These are phyloP conservation scores for Aspergillus ochraceus DNA, from an alignment of 2,329 filamentous ascomycete genomes.

Conservation along the genomic window DNA sequence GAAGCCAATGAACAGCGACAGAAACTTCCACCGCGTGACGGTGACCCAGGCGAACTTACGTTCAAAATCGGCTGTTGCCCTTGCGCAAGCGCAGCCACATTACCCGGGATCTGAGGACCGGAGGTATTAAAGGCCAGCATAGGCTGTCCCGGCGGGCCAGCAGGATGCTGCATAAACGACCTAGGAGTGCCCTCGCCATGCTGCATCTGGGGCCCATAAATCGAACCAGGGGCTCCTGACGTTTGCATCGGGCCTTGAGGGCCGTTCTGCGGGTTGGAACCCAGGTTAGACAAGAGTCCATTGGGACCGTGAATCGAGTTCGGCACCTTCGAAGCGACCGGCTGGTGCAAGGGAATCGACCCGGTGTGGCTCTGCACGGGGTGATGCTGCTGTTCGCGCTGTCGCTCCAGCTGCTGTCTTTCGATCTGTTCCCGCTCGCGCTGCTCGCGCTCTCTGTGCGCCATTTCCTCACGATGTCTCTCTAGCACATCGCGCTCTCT, in stretches of 20 bases:
- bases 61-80: slow-evolving; percentile 82
- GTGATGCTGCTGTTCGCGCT: slow-evolving; percentile 61
- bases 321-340: slow-evolving; percentile 77
- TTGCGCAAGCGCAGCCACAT: slow-evolving; percentile 64
- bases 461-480: slow-evolving; percentile 55
- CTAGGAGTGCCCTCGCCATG: slow-evolving; percentile 55
- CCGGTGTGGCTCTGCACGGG: slow-evolving; percentile 85
- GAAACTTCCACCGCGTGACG: background rate
- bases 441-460: slow-evolving; percentile 57
- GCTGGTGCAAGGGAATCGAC: slow-evolving; percentile 90
- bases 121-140: slow-evolving; percentile 51
- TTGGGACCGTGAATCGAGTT: slow-evolving; percentile 90
- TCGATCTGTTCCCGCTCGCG: slow-evolving; percentile 55
- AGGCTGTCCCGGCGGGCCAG: slow-evolving; percentile 53
- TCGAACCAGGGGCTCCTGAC: slow-evolving; percentile 60
- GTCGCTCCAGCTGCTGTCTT: slow-evolving; percentile 57
- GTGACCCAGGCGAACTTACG: slow-evolving; percentile 43
- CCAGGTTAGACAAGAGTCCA: slow-evolving; percentile 76
- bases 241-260: slow-evolving; percentile 57
- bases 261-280: slow-evolving; percentile 57
- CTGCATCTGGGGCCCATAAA: slow-evolving; percentile 70
- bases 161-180: slow-evolving; percentile 63
- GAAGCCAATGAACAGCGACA: slow-evolving; percentile 1
- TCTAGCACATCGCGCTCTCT: slow-evolving; percentile 54
- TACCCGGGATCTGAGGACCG: slow-evolving; percentile 46